Evolutionary conservation across 495 filamentous ascomycete species (phyloP), one percentile per base, ranked within the genome.

Genomic region (Hypoxylon fuscum): DNA sequence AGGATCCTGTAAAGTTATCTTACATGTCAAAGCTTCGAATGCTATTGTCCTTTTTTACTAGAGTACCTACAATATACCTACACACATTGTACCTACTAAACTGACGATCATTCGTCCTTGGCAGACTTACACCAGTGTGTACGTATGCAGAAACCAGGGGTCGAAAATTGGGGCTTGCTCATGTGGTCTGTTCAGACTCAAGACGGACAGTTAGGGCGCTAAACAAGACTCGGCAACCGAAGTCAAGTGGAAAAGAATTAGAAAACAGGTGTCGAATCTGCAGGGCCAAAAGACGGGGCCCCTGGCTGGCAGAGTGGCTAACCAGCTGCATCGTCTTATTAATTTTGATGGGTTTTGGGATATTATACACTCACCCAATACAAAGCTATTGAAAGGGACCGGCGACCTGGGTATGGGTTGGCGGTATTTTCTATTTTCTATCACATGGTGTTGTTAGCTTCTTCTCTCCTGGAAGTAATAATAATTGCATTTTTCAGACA

Each of bases 151-250:
- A 55, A 46, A 29, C 56, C 48, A 60, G 58, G 63, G 63, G 42
- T 46, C 21, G 34, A 32, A 61, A 66, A 66, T 50, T 49, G 63
- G 63, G 57, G 63, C 63, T 61, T 66, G 63, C 63, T 66, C 63
- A 66, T 66, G 63, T 66, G 63, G 63, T 62, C 63, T 58, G 42
- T 56, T 62, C 57, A 66, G 57, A 66, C 48, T 66, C 21, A 62
- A 48, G 57, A 55, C 63, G 63, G 52, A 58, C 57, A 62, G 53
- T 50, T 58, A 66, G 53, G 62, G 63, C 63, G 63, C 63, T 66
- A 66, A 66, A 66, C 52, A 66, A 62, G 62, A 66, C 62, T 66
- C 56, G 62, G 62, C 62, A 66, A 61, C 62, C 56, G 56, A 66
- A 66, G 56, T 55, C 29, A 47, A 59, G 46, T 42, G n/a, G 21